These are phyloP conservation scores for Cladosporium sp. DNA, from an alignment of 2,329 filamentous ascomycete species.

Conservation along the genomic window DNA sequence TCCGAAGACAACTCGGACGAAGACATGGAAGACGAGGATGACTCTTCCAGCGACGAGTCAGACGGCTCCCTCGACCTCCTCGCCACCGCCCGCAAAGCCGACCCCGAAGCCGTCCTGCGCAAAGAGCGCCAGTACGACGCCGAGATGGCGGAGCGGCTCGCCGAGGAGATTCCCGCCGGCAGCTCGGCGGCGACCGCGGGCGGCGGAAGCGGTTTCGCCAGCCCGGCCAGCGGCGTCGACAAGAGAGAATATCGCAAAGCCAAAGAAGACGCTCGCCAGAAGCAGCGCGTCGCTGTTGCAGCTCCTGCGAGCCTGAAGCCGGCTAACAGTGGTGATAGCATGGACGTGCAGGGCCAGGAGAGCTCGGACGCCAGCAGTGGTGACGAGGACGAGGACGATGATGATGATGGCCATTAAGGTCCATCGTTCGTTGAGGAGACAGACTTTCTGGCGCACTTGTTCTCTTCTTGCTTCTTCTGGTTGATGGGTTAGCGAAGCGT, in stretches of 20 bases:
- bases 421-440: too few species aligned
- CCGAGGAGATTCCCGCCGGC: slow-evolving; percentile 51
- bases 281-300: not conserved
- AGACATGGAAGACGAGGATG: slow-evolving; percentile 31
- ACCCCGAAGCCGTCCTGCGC: slow-evolving; percentile 43
- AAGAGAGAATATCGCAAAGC: slow-evolving; percentile 24
- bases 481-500: not conserved
- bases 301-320: slow-evolving; percentile 18
- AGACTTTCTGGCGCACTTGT: too few species aligned
- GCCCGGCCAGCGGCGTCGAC: slow-evolving; percentile 34
- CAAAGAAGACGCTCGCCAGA: slow-evolving; percentile 19
- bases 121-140: slow-evolving; percentile 51
- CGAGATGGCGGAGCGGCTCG: slow-evolving; percentile 48
- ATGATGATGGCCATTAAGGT: not conserved
- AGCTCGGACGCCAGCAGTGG: slow-evolving; percentile 16
- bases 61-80: slow-evolving; percentile 48
- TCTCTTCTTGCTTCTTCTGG: not conserved
- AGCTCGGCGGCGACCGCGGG: slow-evolving; percentile 51
- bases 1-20: slow-evolving; percentile 23
- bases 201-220: slow-evolving; percentile 50
- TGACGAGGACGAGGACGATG: slow-evolving; percentile 20
- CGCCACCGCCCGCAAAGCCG: slow-evolving; percentile 45
- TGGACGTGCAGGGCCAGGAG: slow-evolving; percentile 23
- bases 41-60: slow-evolving; percentile 32
- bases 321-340: slow-evolving; percentile 25